Base-by-base conservation (phyloP, 2,329 filamentous ascomycete genomes). In the Aspergillus ruber region DNA sequence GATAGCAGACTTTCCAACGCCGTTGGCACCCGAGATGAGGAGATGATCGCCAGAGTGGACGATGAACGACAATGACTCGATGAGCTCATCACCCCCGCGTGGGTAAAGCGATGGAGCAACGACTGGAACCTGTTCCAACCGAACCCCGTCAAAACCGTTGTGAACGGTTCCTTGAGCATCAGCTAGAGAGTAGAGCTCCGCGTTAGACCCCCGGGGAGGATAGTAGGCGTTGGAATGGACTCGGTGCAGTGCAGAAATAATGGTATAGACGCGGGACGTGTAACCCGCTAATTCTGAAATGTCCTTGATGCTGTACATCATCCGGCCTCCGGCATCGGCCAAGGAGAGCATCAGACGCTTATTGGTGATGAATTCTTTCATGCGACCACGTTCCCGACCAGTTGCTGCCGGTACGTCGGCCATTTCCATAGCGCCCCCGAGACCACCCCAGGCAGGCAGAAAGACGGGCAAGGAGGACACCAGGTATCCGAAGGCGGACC, bases 241-340 rank as follows among this genome's bases (percentile, higher is more conserved):
- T 27, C 93, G 84, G 63, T 98, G 93, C 21, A 98, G 79, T 0
- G 93, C 95, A 40, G 90, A 91, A 62, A 98, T 94, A 36, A 98
- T 78, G 9, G 90, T 94, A 72, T 96, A 98, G 10, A 98, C 90
- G 40, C 93, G 84, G 49, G 89, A 95, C 0, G 93, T 98, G 72
- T 97, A 94, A 18, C 93, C 93, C 4, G 93, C 93, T 29, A 98
- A 77, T 66, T 98, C 93, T 1, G 90, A 90, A 32, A 98, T 81
- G 63, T 98, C 94, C 71, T 98, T 98, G 75, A 98, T 95, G 52
- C 88, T 93, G 74, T 98, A 98, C 93, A 98, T 98, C 89, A 98
- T 96, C 42, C 93, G 82, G 21, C 91, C 91, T 50, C 93, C 93
- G 1, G 93, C 93, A 69, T 98, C 93, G 8, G 93, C 93, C 33